Base-by-base conservation (phyloP, 2,329 filamentous ascomycete genomes). In the Claviceps capensis region DNA sequence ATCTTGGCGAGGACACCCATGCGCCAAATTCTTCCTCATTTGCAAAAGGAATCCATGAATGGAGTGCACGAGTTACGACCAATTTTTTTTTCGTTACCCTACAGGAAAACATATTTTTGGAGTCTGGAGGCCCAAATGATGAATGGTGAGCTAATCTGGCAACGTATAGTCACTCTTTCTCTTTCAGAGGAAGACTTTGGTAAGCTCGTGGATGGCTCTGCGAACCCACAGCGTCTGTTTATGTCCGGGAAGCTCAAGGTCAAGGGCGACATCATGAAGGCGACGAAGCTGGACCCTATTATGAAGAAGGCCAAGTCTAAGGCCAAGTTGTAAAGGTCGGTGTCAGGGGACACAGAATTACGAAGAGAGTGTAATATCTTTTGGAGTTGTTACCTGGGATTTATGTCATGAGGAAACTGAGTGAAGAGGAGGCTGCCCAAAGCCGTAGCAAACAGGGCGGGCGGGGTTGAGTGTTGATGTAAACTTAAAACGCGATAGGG, bases 211-310 rank as follows among this genome's bases (percentile, higher is more conserved):
- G 64, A 76, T 40, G 93, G 93, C 66, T 88, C 94, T 75, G 88
- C 87, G 62, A 95, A 96, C 66, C 89, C 93, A 53, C 93, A 98
- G 77, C 83, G 84, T 61, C 74, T 98, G 58, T 96, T 97, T 74
- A 97, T 98, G 91, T 81, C 81, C n/a, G 93, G 93, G 63, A 96
- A 95, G 78, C 77, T 98, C 65, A 98, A 97, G 86, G 81, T 97
- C 67, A 94, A 89, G 81, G 93, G 93, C 57, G 89, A 97, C 68
- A 82, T 97, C 55, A 97, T 97, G 91, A 96, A 96, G 81, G 86
- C 93, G 40, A 96, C 90, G 55, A 95, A 94, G 82, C 81, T 96
- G 71, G 89, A 96, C 72, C 86, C 88, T 42, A 85, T 97, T 63
- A 73, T 95, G 58, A 89, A 88, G 78, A 93, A 89, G 77, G 86